These are phyloP conservation scores for Eimeria sp. DNA, from an alignment of 169 alveolate genomes.

Conservation along the genomic window DNA sequence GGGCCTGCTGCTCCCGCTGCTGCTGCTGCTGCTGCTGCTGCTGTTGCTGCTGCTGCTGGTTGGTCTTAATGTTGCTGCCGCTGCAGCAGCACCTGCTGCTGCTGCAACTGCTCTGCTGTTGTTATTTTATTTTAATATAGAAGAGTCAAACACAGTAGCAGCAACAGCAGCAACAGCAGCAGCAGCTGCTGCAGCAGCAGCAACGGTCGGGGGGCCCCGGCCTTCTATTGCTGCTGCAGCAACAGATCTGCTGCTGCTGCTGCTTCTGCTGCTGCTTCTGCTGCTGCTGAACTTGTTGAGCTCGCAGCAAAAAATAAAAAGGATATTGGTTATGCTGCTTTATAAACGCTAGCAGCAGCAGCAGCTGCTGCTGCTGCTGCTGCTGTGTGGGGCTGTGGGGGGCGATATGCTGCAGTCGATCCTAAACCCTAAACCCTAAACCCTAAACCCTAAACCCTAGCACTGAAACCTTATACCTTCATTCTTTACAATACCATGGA, in stretches of 20 bases:
- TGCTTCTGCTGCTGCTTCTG: constrained; percentile 12
- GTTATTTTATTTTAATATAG: neutral
- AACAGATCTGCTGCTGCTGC: constrained; percentile 15
- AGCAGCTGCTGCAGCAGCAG: too few relatives aligned
- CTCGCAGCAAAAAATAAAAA: neutral
- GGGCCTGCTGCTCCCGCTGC: constrained; percentile 2
- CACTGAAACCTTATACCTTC: neutral
- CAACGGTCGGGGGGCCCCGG: constrained; percentile 3
- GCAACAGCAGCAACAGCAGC: constrained; percentile 23
- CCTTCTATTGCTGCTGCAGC: constrained; percentile 29
- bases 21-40: constrained; percentile 22
- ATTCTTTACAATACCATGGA: neutral
- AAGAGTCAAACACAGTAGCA: neutral
- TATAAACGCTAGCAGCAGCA: neutral
- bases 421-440: neutral
- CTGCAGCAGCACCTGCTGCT: neutral
- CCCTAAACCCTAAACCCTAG: neutral
- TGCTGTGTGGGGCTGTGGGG: constrained; percentile 35
- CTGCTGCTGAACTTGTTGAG: neutral
- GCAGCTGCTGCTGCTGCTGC: constrained; percentile 30
- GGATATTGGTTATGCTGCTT: neutral
- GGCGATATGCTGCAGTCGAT: constrained; percentile 21
- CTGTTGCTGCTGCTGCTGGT: constrained; percentile 4
- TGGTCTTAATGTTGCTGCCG: neutral
- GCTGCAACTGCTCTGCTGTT: neutral